Base-by-base conservation (phyloP, 306 rosid genomes). In the Elaeagnus macrophylla region DNA sequence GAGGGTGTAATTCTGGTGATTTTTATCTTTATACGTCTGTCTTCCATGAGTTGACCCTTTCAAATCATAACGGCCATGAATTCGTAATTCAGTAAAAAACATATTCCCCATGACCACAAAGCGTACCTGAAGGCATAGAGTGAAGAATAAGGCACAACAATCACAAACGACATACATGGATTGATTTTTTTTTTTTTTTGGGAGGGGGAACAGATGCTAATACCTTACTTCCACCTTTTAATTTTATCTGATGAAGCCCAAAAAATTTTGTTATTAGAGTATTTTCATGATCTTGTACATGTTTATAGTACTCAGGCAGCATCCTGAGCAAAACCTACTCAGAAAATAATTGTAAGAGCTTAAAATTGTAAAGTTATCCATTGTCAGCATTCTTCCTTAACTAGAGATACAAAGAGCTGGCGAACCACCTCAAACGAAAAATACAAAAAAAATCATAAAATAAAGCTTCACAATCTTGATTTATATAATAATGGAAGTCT, bases 31-130 rank as follows among this genome's bases (percentile, higher is more conserved):
- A 18, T 67, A 37, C 7, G 95, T 82, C 72, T 10, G 43, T 84
- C 99, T 91, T 71, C 99, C 99, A 44, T 75, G 73, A 38, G 94
- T 46, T 69, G 99, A 91, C 8, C 99, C 99, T 73, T 91, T 91
- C 70, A 91, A 71, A 78, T 91, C 99, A 67, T 84, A 91, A 53
- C 88, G 94, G 19, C 82, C 84, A 65, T 91, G 99, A 76, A 91
- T 84, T 59, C 66, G 81, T 70, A 91, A 55, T 69, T 82, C 96
- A 53, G 99, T 91, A 74, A 80, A 82, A 60, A 91, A 87, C 99
- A 91, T 84, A 71, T 91, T 91, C 50, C 99, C 99, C 99, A 91
- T 91, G 67, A 91, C 96, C 74, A 91, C 84, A 60, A 91, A 91
- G 20, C 96, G 96, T 43, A 91, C 94, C 99, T 91, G 63, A 49